These are phyloP conservation scores for Pseudocohnilembus persalinus DNA, from an alignment of 169 alveolate species.

Conservation along the genomic window DNA sequence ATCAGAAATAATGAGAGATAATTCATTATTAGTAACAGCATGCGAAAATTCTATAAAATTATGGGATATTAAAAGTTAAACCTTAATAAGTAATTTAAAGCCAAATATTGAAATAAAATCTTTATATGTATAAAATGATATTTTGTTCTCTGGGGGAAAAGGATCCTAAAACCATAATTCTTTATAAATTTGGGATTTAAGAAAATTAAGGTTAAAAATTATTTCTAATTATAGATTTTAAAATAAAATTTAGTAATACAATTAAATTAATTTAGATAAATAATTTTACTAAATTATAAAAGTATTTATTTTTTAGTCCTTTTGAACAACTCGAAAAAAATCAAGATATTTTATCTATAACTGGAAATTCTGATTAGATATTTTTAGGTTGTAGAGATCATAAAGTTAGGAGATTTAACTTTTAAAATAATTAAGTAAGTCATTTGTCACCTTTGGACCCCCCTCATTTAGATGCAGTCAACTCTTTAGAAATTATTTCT, in stretches of 20 bases:
- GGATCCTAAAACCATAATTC: constrained; percentile 29
- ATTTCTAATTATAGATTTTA: too few species aligned
- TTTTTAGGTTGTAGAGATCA: constrained; percentile 58
- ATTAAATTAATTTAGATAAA: neutral
- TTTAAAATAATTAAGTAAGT: constrained; percentile 7
- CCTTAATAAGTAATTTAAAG: too few species aligned
- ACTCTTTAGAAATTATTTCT: constrained; percentile 42
- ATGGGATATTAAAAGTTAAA: constrained; percentile 57
- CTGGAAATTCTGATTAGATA: constrained; percentile 12
- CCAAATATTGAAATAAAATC: constrained; percentile 28
- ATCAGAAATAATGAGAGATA: constrained; percentile 13
- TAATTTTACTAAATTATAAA: neutral
- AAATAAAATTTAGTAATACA: neutral
- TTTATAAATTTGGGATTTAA: constrained; percentile 59
- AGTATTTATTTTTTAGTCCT: constrained; percentile 10
- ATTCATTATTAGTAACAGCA: constrained; percentile 49
- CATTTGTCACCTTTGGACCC: constrained; percentile 40
- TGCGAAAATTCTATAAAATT: constrained; percentile 50
- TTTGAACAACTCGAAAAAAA: constrained; percentile 56
- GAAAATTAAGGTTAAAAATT: constrained; percentile 35
- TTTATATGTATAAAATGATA: constrained; percentile 27
- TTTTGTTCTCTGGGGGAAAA: constrained; percentile 57
- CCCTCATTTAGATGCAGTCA: constrained; percentile 66
- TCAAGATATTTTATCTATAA: constrained; percentile 55
- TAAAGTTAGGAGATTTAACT: constrained; percentile 32